Evolutionary conservation across 768 basidiomycete genomes (phyloP).

Genomic region (Saitozyma podzolica): DNA sequence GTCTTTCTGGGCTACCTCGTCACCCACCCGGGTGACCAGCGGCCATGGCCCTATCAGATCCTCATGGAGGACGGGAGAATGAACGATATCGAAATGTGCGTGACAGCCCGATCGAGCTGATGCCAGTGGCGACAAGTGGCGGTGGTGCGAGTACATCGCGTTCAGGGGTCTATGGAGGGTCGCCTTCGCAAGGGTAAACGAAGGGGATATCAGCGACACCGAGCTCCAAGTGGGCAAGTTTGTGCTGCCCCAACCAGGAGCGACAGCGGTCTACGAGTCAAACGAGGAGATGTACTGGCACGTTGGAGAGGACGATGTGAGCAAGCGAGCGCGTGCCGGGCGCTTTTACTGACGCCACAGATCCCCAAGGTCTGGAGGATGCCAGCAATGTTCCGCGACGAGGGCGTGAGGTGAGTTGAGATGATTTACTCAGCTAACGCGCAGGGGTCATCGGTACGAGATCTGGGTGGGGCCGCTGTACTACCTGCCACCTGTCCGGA

Average conservation of each 20-base stretch:
- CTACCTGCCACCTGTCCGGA: conserved; percentile 45
- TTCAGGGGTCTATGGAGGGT: conserved; percentile 62
- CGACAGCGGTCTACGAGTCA: conserved; percentile 62
- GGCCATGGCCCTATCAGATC: conserved; percentile 52
- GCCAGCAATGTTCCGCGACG: conserved; percentile 43
- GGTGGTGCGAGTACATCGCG: conserved; percentile 84
- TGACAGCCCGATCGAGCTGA: not conserved
- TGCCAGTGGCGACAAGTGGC: conserved; percentile 26
- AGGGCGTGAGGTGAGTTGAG: conserved; percentile 34
- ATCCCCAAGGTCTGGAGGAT: conserved; percentile 55
- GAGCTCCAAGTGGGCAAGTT: conserved; percentile 84
- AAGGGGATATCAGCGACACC: conserved; percentile 83
- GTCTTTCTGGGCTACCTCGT: conserved; percentile 51
- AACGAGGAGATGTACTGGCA: conserved; percentile 67
- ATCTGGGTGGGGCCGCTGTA: conserved; percentile 49
- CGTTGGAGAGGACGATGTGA: conserved; percentile 65
- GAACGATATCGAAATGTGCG: conserved; percentile 69
- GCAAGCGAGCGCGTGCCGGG: conserved; percentile 4
- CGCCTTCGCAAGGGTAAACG: conserved; percentile 72
- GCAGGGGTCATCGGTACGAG: conserved; percentile 44
- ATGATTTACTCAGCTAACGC: not conserved
- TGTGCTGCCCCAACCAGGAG: conserved; percentile 65
- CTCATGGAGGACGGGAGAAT: conserved; percentile 70
- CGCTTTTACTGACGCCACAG: conserved; percentile 10
- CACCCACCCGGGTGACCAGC: conserved; percentile 38